Evolutionary conservation across 148 eudicot species (phyloP).

Genomic region (Spergularia bocconei): DNA sequence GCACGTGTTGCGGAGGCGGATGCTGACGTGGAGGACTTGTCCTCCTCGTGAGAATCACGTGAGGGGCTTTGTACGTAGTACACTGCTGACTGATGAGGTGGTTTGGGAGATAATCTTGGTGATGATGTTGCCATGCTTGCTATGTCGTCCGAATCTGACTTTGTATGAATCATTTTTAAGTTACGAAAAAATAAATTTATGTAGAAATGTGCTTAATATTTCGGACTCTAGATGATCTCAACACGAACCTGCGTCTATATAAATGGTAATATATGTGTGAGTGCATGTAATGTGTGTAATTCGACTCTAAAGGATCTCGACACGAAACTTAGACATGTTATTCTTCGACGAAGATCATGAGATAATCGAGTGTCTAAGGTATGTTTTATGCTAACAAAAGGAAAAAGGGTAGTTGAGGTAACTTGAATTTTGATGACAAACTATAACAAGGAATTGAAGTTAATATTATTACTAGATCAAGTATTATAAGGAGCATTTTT

Average conservation of each 20-base stretch:
- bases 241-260: no score
- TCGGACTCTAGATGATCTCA: no score
- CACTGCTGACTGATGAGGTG: conserved; percentile 14
- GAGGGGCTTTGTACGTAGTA: conserved; percentile 60
- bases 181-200: neutral
- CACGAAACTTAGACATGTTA: neutral
- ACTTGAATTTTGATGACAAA: neutral
- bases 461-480: neutral
- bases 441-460: neutral
- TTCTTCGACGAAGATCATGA: neutral
- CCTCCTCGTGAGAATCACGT: conserved; percentile 55
- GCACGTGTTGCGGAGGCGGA: conserved; percentile 28
- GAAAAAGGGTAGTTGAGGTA: conserved; percentile 14
- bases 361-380: neutral
- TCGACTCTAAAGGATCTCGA: neutral
- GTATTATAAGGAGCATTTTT: neutral
- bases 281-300: neutral
- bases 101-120: conserved; percentile 32
- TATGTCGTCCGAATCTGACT: conserved; percentile 39
- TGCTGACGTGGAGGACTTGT: conserved; percentile 36
- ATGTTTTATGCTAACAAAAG: neutral
- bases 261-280: no score
- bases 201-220: neutral
- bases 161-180: conserved; percentile 31
- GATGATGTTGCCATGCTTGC: conserved; percentile 37